These are phyloP conservation scores for Schizochytrium sp. DNA, from an alignment of 108 stramenopile genomes.

Conservation along the genomic window DNA sequence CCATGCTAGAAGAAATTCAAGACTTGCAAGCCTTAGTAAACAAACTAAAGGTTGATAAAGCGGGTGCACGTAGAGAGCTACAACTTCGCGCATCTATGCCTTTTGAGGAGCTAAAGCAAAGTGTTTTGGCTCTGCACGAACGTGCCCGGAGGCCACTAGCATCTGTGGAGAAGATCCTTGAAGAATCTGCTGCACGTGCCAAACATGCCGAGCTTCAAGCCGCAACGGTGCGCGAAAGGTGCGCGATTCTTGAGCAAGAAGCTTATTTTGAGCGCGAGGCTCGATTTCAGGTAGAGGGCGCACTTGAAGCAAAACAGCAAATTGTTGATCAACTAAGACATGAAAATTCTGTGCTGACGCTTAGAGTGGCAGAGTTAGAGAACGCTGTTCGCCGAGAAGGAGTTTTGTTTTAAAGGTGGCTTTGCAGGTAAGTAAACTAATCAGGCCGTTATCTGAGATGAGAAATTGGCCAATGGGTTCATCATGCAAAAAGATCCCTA, in stretches of 20 bases:
- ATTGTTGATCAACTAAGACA: not conserved
- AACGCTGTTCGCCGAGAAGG: not conserved
- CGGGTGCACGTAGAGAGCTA: not conserved
- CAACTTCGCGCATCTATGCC: not conserved
- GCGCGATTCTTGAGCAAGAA: conserved; percentile 28
- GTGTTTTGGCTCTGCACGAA: not conserved
- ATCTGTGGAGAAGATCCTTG: not conserved
- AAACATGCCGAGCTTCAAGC: not conserved
- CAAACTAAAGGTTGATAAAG: not conserved
- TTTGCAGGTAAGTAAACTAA: not conserved
- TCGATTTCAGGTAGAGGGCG: not conserved
- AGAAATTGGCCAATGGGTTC: not conserved
- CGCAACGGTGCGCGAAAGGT: not conserved
- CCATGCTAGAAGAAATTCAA: not conserved
- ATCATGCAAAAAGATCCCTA: too few species aligned
- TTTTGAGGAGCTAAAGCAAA: conserved; percentile 27
- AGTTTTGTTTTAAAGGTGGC: too few species aligned
- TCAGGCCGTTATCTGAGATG: not conserved
- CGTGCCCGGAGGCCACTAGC: not conserved
- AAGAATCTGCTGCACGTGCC: not conserved
- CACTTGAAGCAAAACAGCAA: not conserved
- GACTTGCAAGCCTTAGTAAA: not conserved
- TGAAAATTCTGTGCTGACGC: not conserved
- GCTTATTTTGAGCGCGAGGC: not conserved
- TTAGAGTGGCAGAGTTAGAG: not conserved